Evolutionary conservation across 192 early-diverging fungal genomes (phyloP).

Genomic region (Chytriomyces sp.): DNA sequence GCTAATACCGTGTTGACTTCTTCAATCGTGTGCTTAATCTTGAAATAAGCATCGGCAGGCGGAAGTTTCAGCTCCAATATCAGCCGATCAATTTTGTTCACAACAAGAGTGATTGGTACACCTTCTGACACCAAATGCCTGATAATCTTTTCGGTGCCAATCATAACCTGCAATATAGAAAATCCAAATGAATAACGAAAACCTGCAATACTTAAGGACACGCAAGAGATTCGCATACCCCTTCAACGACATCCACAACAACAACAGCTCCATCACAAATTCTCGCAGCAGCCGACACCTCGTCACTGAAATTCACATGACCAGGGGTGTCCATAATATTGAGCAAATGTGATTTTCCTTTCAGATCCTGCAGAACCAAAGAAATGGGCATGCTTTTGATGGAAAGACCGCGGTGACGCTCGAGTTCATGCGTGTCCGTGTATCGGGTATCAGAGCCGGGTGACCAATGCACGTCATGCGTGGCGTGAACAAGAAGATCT

Average conservation of each 20-base stretch:
- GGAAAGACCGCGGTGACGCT: slow-evolving; percentile 85
- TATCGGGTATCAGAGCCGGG: slow-evolving; percentile 67
- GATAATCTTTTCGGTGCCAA: slow-evolving; percentile 87
- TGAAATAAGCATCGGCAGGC: slow-evolving; percentile 95
- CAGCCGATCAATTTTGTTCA: slow-evolving; percentile 98
- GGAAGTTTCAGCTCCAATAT: slow-evolving; percentile 96
- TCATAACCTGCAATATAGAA: slow-evolving; percentile 69
- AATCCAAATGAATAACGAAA: neutral
- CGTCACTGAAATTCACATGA: slow-evolving; percentile 94
- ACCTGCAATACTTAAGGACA: neutral
- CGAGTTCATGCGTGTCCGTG: slow-evolving; percentile 92
- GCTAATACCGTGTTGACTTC: slow-evolving; percentile 88
- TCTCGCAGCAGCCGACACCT: slow-evolving; percentile 83
- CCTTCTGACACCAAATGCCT: slow-evolving; percentile 78
- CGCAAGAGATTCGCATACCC: slow-evolving; percentile 54
- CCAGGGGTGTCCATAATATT: slow-evolving; percentile 95
- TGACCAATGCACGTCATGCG: slow-evolving; percentile 71
- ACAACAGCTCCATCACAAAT: slow-evolving; percentile 89
- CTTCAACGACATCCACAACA: slow-evolving; percentile 95
- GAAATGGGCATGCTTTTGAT: slow-evolving; percentile 96
- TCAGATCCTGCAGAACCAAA: slow-evolving; percentile 84
- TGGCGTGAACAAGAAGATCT: slow-evolving; percentile 89
- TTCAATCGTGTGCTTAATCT: slow-evolving; percentile 93
- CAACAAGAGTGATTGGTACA: slow-evolving; percentile 81
- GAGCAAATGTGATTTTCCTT: slow-evolving; percentile 85